These are phyloP conservation scores for Colletotrichum filicis DNA, from an alignment of 2,329 filamentous ascomycete genomes.

Conservation along the genomic window DNA sequence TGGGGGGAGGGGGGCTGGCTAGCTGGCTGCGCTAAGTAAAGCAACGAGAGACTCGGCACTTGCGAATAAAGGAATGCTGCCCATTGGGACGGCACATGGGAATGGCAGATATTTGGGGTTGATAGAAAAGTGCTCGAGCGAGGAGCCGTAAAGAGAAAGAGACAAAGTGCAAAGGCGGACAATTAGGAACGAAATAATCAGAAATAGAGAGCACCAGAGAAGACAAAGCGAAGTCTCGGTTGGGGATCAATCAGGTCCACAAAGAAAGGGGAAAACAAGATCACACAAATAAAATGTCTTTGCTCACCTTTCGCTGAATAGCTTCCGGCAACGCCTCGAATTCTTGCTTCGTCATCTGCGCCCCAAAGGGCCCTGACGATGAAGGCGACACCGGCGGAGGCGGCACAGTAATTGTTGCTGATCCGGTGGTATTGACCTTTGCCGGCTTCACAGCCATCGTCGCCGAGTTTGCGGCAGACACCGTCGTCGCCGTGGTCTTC, in stretches of 20 bases:
- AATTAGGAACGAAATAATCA: neutral
- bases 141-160: conserved; percentile 1
- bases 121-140: neutral
- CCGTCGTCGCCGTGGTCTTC: conserved; percentile 10
- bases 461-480: neutral
- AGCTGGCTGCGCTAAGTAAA: neutral
- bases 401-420: neutral
- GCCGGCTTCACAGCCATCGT: neutral
- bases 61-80: conserved; percentile 8
- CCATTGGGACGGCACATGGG: conserved; percentile 11
- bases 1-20: neutral
- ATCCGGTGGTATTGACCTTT: neutral
- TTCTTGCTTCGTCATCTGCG: conserved; percentile 49
- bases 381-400: conserved; percentile 22
- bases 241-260: neutral
- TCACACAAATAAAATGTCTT: conserved; percentile 17
- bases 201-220: neutral
- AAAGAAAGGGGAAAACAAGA: conserved; percentile 18
- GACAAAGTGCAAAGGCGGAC: neutral
- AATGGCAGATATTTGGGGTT: neutral
- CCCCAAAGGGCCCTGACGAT: conserved; percentile 35
- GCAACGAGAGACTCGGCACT: conserved; percentile 12
- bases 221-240: neutral
- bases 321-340: conserved; percentile 65
- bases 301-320: conserved; percentile 67